Base-by-base conservation (phyloP, 768 basidiomycete species). In the Lactarius hengduanensis region DNA sequence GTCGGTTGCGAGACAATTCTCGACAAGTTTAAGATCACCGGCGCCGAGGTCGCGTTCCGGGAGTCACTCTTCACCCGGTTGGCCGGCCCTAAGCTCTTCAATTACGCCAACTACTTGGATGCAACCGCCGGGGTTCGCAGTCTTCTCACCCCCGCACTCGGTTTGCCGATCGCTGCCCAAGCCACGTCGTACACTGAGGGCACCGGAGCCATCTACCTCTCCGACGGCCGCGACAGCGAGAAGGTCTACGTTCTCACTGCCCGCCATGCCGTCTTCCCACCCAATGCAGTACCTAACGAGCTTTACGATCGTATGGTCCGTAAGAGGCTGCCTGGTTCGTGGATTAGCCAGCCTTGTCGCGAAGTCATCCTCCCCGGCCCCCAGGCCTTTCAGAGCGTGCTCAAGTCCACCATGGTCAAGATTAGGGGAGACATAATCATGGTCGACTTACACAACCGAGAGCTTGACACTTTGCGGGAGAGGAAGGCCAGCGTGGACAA, bases 121-220 rank as follows among this genome's bases (percentile, higher is more conserved):
- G 18, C 61, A 20, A 15, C 16, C 30, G 50, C n/a, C 45, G 34
- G 38, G 18, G 41, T 47, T 43, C 22, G 43, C 13, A 20, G 32
- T 47, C 61, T 20, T 30, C 61, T 34, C 18, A 62, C 61, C 20
- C n/a, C 61, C 32, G 43, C 47, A 8, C 45, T 62, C 34, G 61
- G 61, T 8, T 28, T 62, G 22, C 38, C 38, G 26, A 66, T 66
- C 55, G 55, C 34, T 59, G 56, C 60, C 1, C 22, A 40, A 28
- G 30, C 45, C 5, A 50, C 57, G 15, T 36, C 41, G 38, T 30
- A 20, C 6, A 2, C 16, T 26, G 53, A 56, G n/a, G 78, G 79
- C 10, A 79, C 79, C 7, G 72, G 72, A 4, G 76, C 75, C 8
- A 73, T 78, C 64, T 79, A 78, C 73, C 71, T 78, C 60, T 59